These are phyloP conservation scores for Silene latifolia DNA, from an alignment of 148 eudicot genomes.

Conservation along the genomic window DNA sequence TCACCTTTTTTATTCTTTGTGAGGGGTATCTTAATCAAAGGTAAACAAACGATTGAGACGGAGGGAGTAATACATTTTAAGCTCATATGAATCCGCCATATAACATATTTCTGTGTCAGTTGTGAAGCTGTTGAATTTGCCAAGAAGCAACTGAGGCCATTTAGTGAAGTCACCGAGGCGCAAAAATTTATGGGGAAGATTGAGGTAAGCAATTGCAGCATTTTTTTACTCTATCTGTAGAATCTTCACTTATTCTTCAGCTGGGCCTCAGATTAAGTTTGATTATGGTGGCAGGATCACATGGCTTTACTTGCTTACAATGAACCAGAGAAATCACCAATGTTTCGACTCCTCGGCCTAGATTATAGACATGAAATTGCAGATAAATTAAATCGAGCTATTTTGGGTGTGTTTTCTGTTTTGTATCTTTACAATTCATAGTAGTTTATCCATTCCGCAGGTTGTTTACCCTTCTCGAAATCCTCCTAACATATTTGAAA, in stretches of 20 bases:
- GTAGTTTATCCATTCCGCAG: not conserved
- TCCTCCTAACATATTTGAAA: not conserved
- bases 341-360: conserved; percentile 67
- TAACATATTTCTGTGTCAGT: conserved; percentile 45
- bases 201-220: conserved; percentile 47
- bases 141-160: conserved; percentile 62
- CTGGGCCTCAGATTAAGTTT: not conserved
- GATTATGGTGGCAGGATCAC: conserved; percentile 51
- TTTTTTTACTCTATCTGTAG: not conserved
- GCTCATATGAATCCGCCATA: conserved; percentile 16
- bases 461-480: not conserved
- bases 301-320: conserved; percentile 86
- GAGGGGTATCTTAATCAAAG: too few species aligned
- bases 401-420: conserved; percentile 53
- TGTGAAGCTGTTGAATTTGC: conserved; percentile 89
- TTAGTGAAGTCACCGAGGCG: conserved; percentile 60
- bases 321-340: conserved; percentile 91
- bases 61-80: not conserved
- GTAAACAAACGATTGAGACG: too few species aligned
- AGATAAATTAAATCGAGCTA: conserved; percentile 73
- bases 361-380: conserved; percentile 69
- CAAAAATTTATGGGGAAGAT: conserved; percentile 65
- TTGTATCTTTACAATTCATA: not conserved
- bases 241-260: not conserved
- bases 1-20: not conserved